These are phyloP conservation scores for Raphidocelis subcapitata DNA, from an alignment of 139 green algal genomes.

Conservation along the genomic window DNA sequence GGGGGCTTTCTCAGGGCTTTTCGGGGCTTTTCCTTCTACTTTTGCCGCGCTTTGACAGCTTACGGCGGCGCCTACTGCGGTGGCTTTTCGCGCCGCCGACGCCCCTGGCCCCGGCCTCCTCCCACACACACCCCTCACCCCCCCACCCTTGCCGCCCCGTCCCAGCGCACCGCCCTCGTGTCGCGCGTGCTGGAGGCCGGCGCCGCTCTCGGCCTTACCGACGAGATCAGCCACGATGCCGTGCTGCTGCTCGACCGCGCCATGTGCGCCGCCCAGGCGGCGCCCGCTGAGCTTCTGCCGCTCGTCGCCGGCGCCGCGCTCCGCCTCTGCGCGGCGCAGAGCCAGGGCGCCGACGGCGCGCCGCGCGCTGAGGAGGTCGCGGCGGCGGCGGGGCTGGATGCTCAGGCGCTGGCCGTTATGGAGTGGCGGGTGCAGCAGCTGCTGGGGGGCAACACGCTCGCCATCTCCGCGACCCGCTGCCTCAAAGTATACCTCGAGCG, in stretches of 20 bases:
- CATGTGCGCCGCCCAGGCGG: constrained; percentile 32
- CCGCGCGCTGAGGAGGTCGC: background rate
- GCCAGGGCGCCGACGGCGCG: constrained; percentile 19
- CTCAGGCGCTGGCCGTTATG: constrained; percentile 56
- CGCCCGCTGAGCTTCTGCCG: constrained; percentile 49
- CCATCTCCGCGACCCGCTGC: constrained; percentile 69
- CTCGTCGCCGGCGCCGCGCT: constrained; percentile 51
- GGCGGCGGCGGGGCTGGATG: constrained; percentile 11
- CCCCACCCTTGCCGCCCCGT: constrained; percentile 14
- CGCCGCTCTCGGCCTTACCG: constrained; percentile 22
- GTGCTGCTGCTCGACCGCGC: constrained; percentile 73
- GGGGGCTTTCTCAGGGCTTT: too few species aligned
- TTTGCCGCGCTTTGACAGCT: too few species aligned
- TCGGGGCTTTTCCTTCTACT: too few species aligned
- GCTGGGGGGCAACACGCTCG: constrained; percentile 53
- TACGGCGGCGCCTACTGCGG: too few species aligned
- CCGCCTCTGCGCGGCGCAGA: constrained; percentile 41
- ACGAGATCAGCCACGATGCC: constrained; percentile 66
- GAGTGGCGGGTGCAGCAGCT: constrained; percentile 61
- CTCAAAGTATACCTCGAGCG: constrained; percentile 77
- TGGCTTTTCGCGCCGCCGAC: too few species aligned
- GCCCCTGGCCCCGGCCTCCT: too few species aligned
- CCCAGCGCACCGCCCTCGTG: constrained; percentile 62
- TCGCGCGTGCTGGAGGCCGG: constrained; percentile 39
- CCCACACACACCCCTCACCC: background rate